Percentiles rank a stretch among this genome's conserved stretches.
These are phyloP conservation scores for Mrakia frigida DNA, from an alignment of 768 basidiomycete species.

Conservation along the genomic window DNA sequence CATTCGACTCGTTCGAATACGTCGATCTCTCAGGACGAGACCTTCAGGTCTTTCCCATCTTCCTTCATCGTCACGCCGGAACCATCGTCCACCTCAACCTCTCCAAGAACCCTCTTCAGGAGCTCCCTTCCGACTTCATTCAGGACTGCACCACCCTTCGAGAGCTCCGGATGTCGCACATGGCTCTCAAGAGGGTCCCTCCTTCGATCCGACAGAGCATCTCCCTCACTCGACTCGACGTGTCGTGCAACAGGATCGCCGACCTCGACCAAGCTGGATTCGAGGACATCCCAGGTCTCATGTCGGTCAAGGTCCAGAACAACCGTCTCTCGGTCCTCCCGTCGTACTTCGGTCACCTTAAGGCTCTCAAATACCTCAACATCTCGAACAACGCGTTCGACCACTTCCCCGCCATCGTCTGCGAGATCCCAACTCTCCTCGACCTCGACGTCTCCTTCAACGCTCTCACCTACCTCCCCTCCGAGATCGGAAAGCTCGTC, in stretches of 20 bases:
- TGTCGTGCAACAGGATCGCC: conserved; percentile 84
- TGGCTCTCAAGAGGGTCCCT: conserved; percentile 93
- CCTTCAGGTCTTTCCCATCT: conserved; percentile 80
- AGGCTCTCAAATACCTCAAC: conserved; percentile 68
- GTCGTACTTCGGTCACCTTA: conserved; percentile 71
- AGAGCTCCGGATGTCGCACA: conserved; percentile 78
- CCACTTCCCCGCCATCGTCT: conserved; percentile 66
- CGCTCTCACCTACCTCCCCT: conserved; percentile 71
- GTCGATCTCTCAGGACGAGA: conserved; percentile 77
- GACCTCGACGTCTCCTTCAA: conserved; percentile 96
- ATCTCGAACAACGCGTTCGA: conserved; percentile 94
- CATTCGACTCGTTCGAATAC: conserved; percentile 64
- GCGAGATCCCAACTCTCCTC: conserved; percentile 62
- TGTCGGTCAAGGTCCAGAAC: conserved; percentile 71
- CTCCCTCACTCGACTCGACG: conserved; percentile 71
- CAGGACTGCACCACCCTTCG: conserved; percentile 76
- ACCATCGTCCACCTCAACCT: conserved; percentile 78
- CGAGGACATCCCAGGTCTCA: conserved; percentile 66
- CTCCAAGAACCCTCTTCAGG: conserved; percentile 90
- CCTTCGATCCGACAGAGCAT: conserved; percentile 68
- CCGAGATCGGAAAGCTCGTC: conserved; percentile 65
- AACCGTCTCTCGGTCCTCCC: conserved; percentile 86
- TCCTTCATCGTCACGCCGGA: conserved; percentile 75
- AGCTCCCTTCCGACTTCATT: conserved; percentile 93
- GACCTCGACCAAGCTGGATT: conserved; percentile 82